Evolutionary conservation across 1,139 yeast species (phyloP).

Genomic region (Saccharomyces hybrid): DNA sequence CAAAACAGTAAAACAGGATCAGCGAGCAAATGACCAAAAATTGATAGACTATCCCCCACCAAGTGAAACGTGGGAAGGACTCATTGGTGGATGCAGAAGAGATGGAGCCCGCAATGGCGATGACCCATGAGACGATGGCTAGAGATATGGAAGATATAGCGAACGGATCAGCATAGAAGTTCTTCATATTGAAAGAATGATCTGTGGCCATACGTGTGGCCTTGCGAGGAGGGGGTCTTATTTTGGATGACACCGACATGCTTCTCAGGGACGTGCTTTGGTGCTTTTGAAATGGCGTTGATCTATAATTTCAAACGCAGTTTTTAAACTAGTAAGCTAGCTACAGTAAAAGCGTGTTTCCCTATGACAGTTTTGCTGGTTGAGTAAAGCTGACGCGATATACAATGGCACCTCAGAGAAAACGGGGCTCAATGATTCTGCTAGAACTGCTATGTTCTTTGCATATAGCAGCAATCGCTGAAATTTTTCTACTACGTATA

Average conservation of each 20-base stretch:
- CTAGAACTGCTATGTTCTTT: neutral
- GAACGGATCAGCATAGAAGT: conserved; percentile 60
- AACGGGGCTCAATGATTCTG: neutral
- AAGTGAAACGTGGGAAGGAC: conserved; percentile 70
- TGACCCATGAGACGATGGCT: conserved; percentile 66
- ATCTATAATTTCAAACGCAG: neutral
- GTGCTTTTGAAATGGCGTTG: neutral
- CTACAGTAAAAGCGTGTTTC: neutral
- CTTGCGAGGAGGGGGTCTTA: neutral
- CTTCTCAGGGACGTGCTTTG: neutral
- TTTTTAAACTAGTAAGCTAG: neutral
- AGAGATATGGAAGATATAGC: conserved; percentile 60
- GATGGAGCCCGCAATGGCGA: conserved; percentile 80
- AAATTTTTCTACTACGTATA: neutral
- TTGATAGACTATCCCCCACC: conserved; percentile 97
- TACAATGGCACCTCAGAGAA: neutral
- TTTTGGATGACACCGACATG: neutral
- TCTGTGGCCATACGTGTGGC: neutral
- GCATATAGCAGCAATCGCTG: conserved; percentile 1
- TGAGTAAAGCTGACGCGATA: neutral
- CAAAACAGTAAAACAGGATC: conserved; percentile 54
- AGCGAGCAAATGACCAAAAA: conserved; percentile 51
- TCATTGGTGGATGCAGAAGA: conserved; percentile 41
- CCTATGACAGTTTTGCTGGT: neutral
- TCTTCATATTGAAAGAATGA: conserved; percentile 33